Percentiles rank a stretch among this genome's conserved stretches.
These are phyloP conservation scores for Starmerella powellii DNA, from an alignment of 805 yeast genomes.

Conservation along the genomic window DNA sequence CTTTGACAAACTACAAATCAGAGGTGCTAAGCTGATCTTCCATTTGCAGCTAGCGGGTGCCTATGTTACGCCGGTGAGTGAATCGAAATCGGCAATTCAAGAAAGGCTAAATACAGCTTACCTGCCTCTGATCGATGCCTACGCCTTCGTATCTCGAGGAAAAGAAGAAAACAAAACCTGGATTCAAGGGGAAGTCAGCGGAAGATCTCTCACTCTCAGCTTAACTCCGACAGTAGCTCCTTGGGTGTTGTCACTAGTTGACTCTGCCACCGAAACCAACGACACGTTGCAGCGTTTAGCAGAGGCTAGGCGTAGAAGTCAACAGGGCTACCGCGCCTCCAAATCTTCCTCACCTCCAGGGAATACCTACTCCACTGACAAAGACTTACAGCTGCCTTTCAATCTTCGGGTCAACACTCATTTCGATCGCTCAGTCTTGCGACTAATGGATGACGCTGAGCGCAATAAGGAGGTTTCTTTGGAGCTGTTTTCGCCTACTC, in stretches of 20 bases:
- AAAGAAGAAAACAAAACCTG: constrained; percentile 10
- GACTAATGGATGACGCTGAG: constrained; percentile 23
- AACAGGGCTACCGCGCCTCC: background rate
- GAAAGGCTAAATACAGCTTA: constrained; percentile 22
- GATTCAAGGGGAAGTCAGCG: constrained; percentile 19
- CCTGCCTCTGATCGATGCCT: constrained; percentile 24
- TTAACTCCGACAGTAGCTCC: constrained; percentile 28
- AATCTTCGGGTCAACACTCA: constrained; percentile 5
- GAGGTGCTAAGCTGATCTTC: constrained; percentile 50
- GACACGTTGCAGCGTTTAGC: constrained; percentile 4
- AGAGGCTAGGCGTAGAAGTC: background rate
- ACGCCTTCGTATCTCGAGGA: constrained; percentile 8
- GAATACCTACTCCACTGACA: background rate
- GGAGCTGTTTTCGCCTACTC: constrained; percentile 62
- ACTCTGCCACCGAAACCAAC: constrained; percentile 31
- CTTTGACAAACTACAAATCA: constrained; percentile 58
- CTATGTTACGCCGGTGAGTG: constrained; percentile 45
- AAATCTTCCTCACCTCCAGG: background rate
- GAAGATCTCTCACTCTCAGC: constrained; percentile 24
- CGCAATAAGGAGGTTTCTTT: constrained; percentile 27
- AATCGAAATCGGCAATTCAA: constrained; percentile 18
- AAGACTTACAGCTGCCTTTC: constrained; percentile 7
- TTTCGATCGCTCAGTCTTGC: constrained; percentile 18
- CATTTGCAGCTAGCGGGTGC: constrained; percentile 57
- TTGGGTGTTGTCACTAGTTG: constrained; percentile 38